These are phyloP conservation scores for Clavispora phyllophila DNA, from an alignment of 805 yeast genomes.

Conservation along the genomic window DNA sequence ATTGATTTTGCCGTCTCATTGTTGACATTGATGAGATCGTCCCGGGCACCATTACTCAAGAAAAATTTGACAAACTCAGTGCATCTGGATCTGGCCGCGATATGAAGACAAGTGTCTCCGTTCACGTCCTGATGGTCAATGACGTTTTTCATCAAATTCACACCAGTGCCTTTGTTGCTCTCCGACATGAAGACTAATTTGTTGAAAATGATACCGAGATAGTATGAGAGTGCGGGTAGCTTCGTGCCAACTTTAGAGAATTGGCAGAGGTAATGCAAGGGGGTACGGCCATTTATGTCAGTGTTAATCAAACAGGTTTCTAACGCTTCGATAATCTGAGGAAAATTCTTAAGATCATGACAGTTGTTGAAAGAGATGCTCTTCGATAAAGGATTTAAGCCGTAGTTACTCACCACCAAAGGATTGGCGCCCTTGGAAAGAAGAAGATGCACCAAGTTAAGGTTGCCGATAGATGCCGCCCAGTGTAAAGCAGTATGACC, in stretches of 20 bases:
- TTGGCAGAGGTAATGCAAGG: slow-evolving; percentile 79
- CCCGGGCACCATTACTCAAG: slow-evolving; percentile 78
- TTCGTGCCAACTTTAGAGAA: slow-evolving; percentile 63
- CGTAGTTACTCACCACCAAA: slow-evolving; percentile 49
- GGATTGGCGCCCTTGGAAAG: slow-evolving; percentile 71
- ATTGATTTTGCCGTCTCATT: slow-evolving; percentile 42
- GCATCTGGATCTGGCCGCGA: slow-evolving; percentile 68
- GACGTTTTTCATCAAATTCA: slow-evolving; percentile 56
- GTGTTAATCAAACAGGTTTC: slow-evolving; percentile 73
- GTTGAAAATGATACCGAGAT: slow-evolving; percentile 68
- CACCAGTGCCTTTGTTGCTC: slow-evolving; percentile 26
- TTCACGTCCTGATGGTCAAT: slow-evolving; percentile 72
- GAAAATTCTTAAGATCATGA: slow-evolving; percentile 73
- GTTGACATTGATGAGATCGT: slow-evolving; percentile 40
- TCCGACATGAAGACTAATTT: slow-evolving; percentile 52
- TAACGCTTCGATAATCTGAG: slow-evolving; percentile 68
- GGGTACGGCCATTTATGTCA: slow-evolving; percentile 69
- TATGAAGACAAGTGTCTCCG: slow-evolving; percentile 83
- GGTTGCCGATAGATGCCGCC: slow-evolving; percentile 95
- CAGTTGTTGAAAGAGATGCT: slow-evolving; percentile 85
- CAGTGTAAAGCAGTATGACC: slow-evolving; percentile 95
- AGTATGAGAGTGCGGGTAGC: slow-evolving; percentile 76
- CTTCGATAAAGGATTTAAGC: slow-evolving; percentile 85
- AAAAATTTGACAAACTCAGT: slow-evolving; percentile 71
- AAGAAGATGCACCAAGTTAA: slow-evolving; percentile 69